Conservation (phyloP, 805 yeast genomes). For the Wickerhamiella azymoides region DNA sequence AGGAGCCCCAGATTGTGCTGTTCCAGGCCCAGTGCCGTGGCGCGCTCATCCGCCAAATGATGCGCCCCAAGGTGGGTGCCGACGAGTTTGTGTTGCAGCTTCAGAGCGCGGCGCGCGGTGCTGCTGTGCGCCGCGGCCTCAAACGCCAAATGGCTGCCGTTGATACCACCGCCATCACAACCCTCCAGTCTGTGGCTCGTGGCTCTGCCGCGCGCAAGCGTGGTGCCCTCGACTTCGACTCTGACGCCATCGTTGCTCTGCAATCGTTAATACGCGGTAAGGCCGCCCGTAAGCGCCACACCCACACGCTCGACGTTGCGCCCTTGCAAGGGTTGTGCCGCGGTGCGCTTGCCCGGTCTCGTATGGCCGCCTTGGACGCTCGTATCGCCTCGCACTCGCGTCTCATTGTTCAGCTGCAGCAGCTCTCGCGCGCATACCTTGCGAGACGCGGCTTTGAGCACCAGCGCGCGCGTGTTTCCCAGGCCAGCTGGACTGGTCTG, state of each 20-base stretch:
- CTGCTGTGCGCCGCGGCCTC: conserved; percentile 3
- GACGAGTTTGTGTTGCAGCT: conserved; percentile 7
- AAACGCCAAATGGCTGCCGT: not conserved
- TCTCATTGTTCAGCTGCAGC: conserved; percentile 5
- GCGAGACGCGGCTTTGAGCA: not conserved
- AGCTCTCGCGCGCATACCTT: conserved; percentile 6
- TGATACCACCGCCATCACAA: not conserved
- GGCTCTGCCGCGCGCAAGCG: not conserved
- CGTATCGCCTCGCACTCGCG: not conserved
- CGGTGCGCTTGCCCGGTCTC: conserved; percentile 17
- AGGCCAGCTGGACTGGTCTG: conserved; percentile 19
- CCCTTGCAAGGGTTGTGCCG: conserved; percentile 15
- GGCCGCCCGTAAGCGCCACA: not conserved
- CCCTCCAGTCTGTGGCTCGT: not conserved
- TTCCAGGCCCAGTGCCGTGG: conserved; percentile 40
- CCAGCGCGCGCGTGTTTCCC: not conserved
- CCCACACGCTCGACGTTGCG: not conserved
- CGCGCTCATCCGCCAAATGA: not conserved
- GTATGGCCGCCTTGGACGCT: not conserved
- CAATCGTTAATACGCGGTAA: conserved; percentile 23
- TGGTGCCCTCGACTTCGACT: conserved; percentile 3
- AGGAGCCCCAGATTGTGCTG: conserved; percentile 29
- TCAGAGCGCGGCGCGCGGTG: conserved; percentile 14
- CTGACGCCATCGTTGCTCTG: conserved; percentile 7
- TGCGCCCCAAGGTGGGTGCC: not conserved